phyloP scores from a whole-genome alignment of 345 rosid genomes.

The Arabidopsis suecica region DNA sequence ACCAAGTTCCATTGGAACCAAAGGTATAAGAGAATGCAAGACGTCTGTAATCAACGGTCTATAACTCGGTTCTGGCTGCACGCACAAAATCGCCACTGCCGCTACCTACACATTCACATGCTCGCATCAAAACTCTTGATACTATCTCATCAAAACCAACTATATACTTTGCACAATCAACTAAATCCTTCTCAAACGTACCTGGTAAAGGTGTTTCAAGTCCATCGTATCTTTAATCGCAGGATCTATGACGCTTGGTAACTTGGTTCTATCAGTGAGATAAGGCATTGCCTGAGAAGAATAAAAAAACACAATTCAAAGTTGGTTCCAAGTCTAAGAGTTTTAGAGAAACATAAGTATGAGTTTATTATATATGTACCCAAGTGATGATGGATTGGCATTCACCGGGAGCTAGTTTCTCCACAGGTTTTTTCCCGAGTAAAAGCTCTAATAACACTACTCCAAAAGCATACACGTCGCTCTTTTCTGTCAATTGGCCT shows the following conservation, averaged over 20 bases:
- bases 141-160: constrained; percentile 8
- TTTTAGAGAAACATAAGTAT: background rate
- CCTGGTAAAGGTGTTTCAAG: constrained; percentile 92
- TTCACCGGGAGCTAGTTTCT: constrained; percentile 82
- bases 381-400: constrained; percentile 96
- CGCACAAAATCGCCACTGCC: constrained; percentile 89
- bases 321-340: constrained; percentile 29
- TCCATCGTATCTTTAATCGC: constrained; percentile 77
- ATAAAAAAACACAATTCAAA: constrained; percentile 31
- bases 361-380: constrained; percentile 51
- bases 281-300: constrained; percentile 93
- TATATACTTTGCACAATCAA: background rate
- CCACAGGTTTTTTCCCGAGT: constrained; percentile 83
- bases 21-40: constrained; percentile 85
- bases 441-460: constrained; percentile 95
- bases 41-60: constrained; percentile 91
- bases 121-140: constrained; percentile 17
- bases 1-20: constrained; percentile 81
- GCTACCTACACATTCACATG: constrained; percentile 68
- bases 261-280: constrained; percentile 84
- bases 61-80: constrained; percentile 93
- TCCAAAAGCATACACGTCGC: constrained; percentile 96
- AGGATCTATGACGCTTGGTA: constrained; percentile 87
- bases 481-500: constrained; percentile 94
- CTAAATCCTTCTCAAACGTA: constrained; percentile 37